These are phyloP conservation scores for Maudiozyma barnettii DNA, from an alignment of 805 yeast genomes.

Conservation along the genomic window DNA sequence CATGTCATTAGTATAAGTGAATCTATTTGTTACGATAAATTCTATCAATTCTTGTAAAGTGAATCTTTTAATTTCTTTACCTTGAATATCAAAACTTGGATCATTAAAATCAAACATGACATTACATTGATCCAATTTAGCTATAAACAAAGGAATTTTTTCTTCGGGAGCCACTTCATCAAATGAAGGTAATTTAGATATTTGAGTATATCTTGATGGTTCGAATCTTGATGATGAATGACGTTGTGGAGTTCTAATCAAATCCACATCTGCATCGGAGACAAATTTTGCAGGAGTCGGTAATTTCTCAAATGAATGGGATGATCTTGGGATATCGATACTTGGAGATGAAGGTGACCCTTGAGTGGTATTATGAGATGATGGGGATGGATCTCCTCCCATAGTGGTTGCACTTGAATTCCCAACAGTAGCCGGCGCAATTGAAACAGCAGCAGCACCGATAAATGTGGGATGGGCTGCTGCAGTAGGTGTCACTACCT, in stretches of 20 bases:
- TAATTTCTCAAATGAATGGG: constrained; percentile 47
- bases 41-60: constrained; percentile 86
- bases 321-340: constrained; percentile 31
- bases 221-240: constrained; percentile 90
- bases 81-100: constrained; percentile 83
- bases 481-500: background rate
- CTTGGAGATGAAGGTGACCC: constrained; percentile 4
- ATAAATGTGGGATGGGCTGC: constrained; percentile 19
- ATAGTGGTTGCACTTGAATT: background rate
- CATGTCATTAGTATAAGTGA: constrained; percentile 84
- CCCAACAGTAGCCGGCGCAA: too few relatives aligned
- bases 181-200: constrained; percentile 70
- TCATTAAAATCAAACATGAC: constrained; percentile 90
- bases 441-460: constrained; percentile 16
- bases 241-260: constrained; percentile 77
- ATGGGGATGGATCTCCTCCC: too few relatives aligned
- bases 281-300: constrained; percentile 53
- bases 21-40: constrained; percentile 72
- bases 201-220: constrained; percentile 56
- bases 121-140: constrained; percentile 90
- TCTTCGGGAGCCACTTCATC: constrained; percentile 83
- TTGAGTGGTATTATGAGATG: background rate
- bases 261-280: constrained; percentile 57
- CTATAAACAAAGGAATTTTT: constrained; percentile 60
- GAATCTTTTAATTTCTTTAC: constrained; percentile 82